Conservation (phyloP, 2,329 filamentous ascomycete species). For the Ophiostoma sp. region DNA sequence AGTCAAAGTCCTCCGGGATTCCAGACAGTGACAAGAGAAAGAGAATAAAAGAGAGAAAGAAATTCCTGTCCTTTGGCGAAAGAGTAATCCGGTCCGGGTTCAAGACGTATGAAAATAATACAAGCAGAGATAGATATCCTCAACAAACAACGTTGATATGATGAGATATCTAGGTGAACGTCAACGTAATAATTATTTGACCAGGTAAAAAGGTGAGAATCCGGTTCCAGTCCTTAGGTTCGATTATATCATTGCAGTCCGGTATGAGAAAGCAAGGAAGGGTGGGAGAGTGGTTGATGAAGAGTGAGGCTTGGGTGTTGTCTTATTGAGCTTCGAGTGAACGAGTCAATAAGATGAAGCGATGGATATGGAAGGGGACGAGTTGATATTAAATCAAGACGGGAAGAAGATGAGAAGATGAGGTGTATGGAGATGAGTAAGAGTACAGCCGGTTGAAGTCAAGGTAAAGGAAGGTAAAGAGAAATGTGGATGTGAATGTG, state of each 20-base stretch:
- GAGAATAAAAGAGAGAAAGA: slow-evolving; percentile 15
- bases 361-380: not conserved
- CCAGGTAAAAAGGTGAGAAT: not conserved
- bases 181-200: not conserved
- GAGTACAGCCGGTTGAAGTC: not conserved
- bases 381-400: slow-evolving; percentile 10
- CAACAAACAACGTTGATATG: slow-evolving; percentile 5
- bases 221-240: slow-evolving; percentile 11
- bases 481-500: not conserved
- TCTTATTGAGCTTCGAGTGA: slow-evolving; percentile 13
- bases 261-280: slow-evolving; percentile 28
- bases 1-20: not conserved
- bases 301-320: not conserved
- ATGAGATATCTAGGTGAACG: not conserved
- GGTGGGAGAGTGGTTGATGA: slow-evolving; percentile 9
- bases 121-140: not conserved
- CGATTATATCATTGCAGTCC: slow-evolving; percentile 14
- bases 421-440: not conserved
- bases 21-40: slow-evolving; percentile 12
- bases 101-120: not conserved
- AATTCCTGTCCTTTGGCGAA: slow-evolving; percentile 7
- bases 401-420: not conserved
- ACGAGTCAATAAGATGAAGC: slow-evolving; percentile 13
- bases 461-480: slow-evolving; percentile 1
- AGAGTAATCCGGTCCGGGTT: not conserved